These are phyloP conservation scores for Castanospermum australe DNA, from an alignment of 306 rosid species.

Conservation along the genomic window DNA sequence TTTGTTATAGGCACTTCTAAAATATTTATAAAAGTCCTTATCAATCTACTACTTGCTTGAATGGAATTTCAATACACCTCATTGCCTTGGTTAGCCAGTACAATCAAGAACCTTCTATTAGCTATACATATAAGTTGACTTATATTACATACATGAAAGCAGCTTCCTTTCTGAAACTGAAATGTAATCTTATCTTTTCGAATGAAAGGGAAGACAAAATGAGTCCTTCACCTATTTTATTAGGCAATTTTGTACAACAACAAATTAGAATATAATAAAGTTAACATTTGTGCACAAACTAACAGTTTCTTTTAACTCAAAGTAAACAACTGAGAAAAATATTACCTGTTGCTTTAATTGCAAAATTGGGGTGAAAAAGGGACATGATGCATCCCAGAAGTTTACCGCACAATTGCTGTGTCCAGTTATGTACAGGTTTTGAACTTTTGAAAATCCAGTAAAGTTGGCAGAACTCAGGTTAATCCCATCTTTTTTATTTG, in stretches of 20 bases:
- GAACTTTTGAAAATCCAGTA: conserved; percentile 56
- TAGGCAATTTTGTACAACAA: background rate
- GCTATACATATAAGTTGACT: too few species aligned
- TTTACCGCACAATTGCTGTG: conserved; percentile 56
- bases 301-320: background rate
- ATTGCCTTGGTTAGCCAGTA: too few species aligned
- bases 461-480: conserved; percentile 34
- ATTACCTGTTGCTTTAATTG: conserved; percentile 66
- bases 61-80: too few species aligned
- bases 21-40: too few species aligned
- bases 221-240: background rate
- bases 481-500: conserved; percentile 44
- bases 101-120: too few species aligned
- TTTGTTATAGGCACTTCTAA: too few species aligned
- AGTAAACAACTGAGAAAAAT: background rate
- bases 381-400: conserved; percentile 66
- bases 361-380: conserved; percentile 45
- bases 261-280: background rate
- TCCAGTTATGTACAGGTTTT: conserved; percentile 63
- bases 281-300: background rate
- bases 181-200: background rate
- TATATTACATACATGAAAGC: too few species aligned
- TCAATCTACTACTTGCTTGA: too few species aligned
- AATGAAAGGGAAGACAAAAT: background rate
- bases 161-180: too few species aligned